Base-by-base conservation (phyloP, 305 asterid genomes). In the Solanum hybrid region DNA sequence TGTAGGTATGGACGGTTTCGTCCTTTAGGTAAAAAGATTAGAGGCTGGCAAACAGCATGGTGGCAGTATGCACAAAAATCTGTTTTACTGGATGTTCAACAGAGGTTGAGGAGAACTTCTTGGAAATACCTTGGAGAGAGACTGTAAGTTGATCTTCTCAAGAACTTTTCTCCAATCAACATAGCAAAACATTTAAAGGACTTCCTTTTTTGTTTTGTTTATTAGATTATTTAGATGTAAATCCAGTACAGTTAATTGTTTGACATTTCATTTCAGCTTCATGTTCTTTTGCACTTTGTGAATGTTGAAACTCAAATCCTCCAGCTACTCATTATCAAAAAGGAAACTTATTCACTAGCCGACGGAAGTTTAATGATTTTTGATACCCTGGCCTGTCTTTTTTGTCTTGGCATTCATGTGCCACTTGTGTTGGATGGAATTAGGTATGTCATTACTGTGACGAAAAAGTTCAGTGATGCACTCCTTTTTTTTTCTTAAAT, bases 11-110 rank as follows among this genome's bases (percentile, higher is more conserved):
- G 99, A 26, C 96, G 98, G 20, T 96, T 94, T 93, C 98, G 99
- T 81, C 99, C 99, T 91, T 89, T 97, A 93, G 93, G 90, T 76
- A 91, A 93, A 93, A 96, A 93, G 93, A 94, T 91, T 79, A 90
- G 89, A 86, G 99, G 99, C 91, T 97, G 99, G 99, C 96, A 96
- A 91, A 94, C 92, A 90, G 95, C 95, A 51, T 97, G 99, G 99
- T 97, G 99, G 99, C 96, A 93, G 89, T 97, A 97, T 90, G 98
- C 99, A 86, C 98, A 96, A 87, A 92, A 95, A 90, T 94, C 98
- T 92, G 95, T 96, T 92, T 95, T 96, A 89, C 93, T 96, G 87
- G 99, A 97, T 93, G 98, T 97, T 90, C 96, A 91, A 89, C 94
- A 94, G 92, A 95, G 94, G 91, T 90, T 96, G 97, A 96, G 91